phyloP scores from a whole-genome alignment of 1,139 yeast genomes.

The Yamadazyma membranifaciens region DNA sequence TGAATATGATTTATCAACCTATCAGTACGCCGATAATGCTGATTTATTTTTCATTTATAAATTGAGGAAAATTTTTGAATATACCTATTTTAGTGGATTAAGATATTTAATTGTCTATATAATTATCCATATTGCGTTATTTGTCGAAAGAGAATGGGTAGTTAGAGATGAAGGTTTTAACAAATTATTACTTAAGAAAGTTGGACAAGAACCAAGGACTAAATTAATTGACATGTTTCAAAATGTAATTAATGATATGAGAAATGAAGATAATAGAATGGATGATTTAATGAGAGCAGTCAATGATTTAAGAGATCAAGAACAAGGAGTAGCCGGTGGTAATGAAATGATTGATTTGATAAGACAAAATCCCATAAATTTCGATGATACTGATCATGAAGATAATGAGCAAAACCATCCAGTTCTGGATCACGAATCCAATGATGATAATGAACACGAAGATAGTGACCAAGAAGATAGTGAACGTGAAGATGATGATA shows the following conservation, averaged over 20 bases:
- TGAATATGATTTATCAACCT: conserved; percentile 17
- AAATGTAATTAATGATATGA: conserved; percentile 27
- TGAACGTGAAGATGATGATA: not conserved
- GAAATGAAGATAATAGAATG: conserved; percentile 27
- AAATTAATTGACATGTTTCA: conserved; percentile 39
- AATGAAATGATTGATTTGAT: conserved; percentile 5
- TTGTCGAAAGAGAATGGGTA: conserved; percentile 71
- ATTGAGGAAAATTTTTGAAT: conserved; percentile 22
- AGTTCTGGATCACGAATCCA: not conserved
- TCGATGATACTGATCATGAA: conserved; percentile 4
- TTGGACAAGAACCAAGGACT: conserved; percentile 57
- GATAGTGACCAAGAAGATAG: not conserved
- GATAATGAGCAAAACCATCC: not conserved
- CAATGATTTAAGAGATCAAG: conserved; percentile 25
- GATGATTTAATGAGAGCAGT: conserved; percentile 32
- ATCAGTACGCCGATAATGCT: conserved; percentile 4
- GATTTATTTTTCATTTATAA: conserved; percentile 13
- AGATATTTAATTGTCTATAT: conserved; percentile 38
- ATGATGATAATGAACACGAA: not conserved
- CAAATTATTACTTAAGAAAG: conserved; percentile 51
- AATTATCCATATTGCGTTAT: conserved; percentile 45
- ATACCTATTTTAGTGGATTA: conserved; percentile 43
- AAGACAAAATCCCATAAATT: conserved; percentile 11
- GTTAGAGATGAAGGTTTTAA: conserved; percentile 65
- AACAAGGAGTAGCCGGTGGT: conserved; percentile 8